Evolutionary conservation across 225 moss, liverwort and hornwort species (phyloP).

Genomic region (Polytrichum formosum): DNA sequence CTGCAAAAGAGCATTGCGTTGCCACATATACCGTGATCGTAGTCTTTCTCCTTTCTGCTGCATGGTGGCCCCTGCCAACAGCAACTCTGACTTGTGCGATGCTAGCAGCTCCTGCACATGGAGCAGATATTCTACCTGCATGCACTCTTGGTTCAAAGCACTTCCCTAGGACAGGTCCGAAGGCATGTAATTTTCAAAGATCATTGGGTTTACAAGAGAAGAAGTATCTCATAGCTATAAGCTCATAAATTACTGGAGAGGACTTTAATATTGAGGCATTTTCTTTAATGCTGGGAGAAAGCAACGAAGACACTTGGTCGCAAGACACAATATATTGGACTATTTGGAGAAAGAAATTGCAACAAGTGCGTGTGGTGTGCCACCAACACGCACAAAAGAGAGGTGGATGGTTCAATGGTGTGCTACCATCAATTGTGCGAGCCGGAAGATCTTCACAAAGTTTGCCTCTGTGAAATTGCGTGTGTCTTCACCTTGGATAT

Average conservation of each 20-base stretch:
- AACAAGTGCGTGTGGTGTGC: too few species aligned
- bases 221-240: too few species aligned
- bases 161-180: too few species aligned
- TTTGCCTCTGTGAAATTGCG: constrained; percentile 89
- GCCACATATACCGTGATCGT: constrained; percentile 48
- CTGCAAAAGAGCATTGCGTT: constrained; percentile 44
- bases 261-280: too few species aligned
- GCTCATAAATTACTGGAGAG: too few species aligned
- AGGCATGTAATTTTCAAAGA: too few species aligned
- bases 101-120: constrained; percentile 86
- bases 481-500: constrained; percentile 91
- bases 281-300: too few species aligned
- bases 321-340: too few species aligned
- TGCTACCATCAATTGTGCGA: constrained; percentile 89
- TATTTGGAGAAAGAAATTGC: too few species aligned
- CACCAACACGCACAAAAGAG: too few species aligned
- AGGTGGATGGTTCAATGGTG: not conserved
- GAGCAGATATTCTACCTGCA: constrained; percentile 90
- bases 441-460: constrained; percentile 87
- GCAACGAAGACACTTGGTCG: too few species aligned
- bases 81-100: constrained; percentile 64
- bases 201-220: too few species aligned
- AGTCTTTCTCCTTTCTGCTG: constrained; percentile 61
- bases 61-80: constrained; percentile 49
- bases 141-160: not conserved